A percentile compares a stretch with the other conserved stretches of the same genome.
These are phyloP conservation scores for Wickerhamomyces subpelliculosus DNA, from an alignment of 805 yeast genomes.

Conservation along the genomic window DNA sequence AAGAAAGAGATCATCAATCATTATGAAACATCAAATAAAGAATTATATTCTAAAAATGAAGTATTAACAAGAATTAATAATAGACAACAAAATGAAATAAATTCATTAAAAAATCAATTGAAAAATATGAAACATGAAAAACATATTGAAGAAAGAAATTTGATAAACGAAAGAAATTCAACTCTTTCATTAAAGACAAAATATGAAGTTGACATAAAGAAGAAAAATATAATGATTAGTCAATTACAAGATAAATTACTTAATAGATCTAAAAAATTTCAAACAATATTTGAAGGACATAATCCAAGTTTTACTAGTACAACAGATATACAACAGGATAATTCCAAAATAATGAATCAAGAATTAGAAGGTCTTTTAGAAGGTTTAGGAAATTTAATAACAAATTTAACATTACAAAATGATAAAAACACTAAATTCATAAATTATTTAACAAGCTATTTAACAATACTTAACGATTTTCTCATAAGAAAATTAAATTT, in stretches of 20 bases:
- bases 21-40: background rate
- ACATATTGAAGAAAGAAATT: background rate
- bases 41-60: background rate
- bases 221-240: constrained; percentile 9
- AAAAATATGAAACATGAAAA: background rate
- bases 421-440: constrained; percentile 4
- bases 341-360: too few species aligned
- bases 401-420: constrained; percentile 9
- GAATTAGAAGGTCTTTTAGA: constrained; percentile 16
- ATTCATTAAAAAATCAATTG: background rate
- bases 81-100: constrained; percentile 4
- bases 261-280: constrained; percentile 6
- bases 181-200: constrained; percentile 10
- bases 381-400: constrained; percentile 12
- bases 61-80: background rate
- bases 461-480: constrained; percentile 3
- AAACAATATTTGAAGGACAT: constrained; percentile 1
- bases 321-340: background rate
- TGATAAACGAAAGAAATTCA: constrained; percentile 3
- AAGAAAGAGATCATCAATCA: constrained; percentile 5
- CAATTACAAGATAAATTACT: constrained; percentile 14
- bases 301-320: background rate
- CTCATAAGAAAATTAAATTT: background rate
- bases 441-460: constrained; percentile 5
- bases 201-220: constrained; percentile 16